Base-by-base conservation (phyloP, 2,329 filamentous ascomycete species). In the Penicillium sp. region DNA sequence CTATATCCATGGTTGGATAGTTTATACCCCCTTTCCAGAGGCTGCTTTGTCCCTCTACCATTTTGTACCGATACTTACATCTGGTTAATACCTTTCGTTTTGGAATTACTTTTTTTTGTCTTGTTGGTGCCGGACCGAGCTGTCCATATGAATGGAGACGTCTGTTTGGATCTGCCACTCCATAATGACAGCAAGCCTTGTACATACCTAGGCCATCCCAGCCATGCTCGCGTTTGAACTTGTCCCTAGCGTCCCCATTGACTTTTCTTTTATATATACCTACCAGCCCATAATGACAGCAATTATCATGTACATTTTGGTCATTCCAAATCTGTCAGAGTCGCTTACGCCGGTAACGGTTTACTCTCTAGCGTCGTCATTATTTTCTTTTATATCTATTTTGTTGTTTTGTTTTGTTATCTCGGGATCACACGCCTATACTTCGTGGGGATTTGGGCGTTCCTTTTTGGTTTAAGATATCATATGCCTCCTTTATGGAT, bases 1-100 rank as follows among this genome's bases (percentile, higher is more conserved):
- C 13, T 41, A 49, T 51, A 49, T 61, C 38, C 58, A 48, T 61
- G 53, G 57, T 59, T 66, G 61, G 59, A 66, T 53, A 57, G 36
- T 61, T 61, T 60, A 65, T 65, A 65, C 62, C 64, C 61, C 55
- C 47, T 55, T 61, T 55, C 52, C 51, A 45, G 50, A 57, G 39
- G 27, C 35, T 49, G 35, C 44, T 38, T 49, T 51, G 15, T 48
- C 27, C 42, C 42, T 51, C 53, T 55, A 59, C 53, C 35, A 49
- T 62, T 54, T 48, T 63, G 59, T 63, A 61, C 49, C 57, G 47
- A 58, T 61, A 61, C 36, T 53, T 65, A 53, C 49, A 57, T 61
- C 49, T 27, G 50, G 58, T 58, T 58, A 48, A 51, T 36, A 27
- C 59, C 49, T 60, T 61, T 62, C 53, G 50, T 48, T 54, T 58